Conservation (phyloP, 495 filamentous ascomycete species). For the Daldinia grandis region DNA sequence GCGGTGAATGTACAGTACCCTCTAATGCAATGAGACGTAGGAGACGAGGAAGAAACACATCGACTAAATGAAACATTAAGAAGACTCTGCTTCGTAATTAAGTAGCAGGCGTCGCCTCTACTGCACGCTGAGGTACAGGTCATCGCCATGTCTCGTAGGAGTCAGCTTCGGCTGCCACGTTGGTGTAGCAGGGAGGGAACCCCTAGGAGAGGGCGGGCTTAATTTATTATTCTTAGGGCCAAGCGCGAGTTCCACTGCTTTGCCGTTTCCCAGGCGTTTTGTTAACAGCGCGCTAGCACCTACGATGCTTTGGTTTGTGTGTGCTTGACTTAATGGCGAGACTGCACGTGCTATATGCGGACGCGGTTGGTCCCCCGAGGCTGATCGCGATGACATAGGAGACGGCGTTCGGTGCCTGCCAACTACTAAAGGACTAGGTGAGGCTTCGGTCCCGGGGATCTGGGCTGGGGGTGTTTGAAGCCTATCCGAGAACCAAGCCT, state of each 20-base stretch:
- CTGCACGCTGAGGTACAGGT: slow-evolving; percentile 54
- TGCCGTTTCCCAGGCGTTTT: slow-evolving; percentile 59
- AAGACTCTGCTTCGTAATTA: not conserved
- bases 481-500: slow-evolving; percentile 19
- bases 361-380: slow-evolving; percentile 5
- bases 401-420: slow-evolving; percentile 33
- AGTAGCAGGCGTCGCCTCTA: slow-evolving; percentile 15
- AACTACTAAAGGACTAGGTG: slow-evolving; percentile 26
- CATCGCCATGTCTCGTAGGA: slow-evolving; percentile 53
- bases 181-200: slow-evolving; percentile 56
- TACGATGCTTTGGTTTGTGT: slow-evolving; percentile 33
- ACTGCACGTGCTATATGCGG: slow-evolving; percentile 19
- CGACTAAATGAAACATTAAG: not conserved
- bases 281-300: slow-evolving; percentile 52
- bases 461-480: slow-evolving; percentile 33
- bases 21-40: slow-evolving; percentile 1
- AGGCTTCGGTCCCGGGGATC: slow-evolving; percentile 31
- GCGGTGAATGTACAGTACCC: slow-evolving; percentile 1
- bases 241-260: slow-evolving; percentile 53
- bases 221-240: slow-evolving; percentile 33
- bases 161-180: slow-evolving; percentile 59
- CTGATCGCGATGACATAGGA: slow-evolving; percentile 27
- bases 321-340: slow-evolving; percentile 34
- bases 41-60: slow-evolving; percentile 11
- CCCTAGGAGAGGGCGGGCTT: slow-evolving; percentile 23